Base-by-base conservation (phyloP, 2,329 filamentous ascomycete genomes). In the Lasiodiplodia hormozganensis region DNA sequence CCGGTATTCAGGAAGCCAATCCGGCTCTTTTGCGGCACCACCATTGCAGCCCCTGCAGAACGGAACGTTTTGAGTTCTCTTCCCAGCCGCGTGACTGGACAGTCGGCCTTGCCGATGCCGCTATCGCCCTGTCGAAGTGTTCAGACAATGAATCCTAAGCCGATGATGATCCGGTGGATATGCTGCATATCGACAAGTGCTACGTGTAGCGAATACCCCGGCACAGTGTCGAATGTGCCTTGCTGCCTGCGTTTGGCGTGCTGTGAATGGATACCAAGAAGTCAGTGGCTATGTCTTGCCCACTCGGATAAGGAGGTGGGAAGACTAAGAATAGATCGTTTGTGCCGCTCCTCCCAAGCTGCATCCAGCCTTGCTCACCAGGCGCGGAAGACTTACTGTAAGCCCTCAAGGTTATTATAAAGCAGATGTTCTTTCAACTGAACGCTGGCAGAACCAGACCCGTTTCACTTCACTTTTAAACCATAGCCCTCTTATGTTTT, bases 201-300 rank as follows among this genome's bases (percentile, higher is more conserved):
- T 21, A 31, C 4, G 28, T n/a, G 40, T 64, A 31, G 47, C 60
- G n/a, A 16, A 6, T 52, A 47, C 52, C 47, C 38, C 60, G 21
- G 28, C 11, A 11, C 60, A 64, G 60, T 47, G 23, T 64, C 47
- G 38, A 16, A n/a, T 23, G 18, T 18, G 47, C 28, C 47, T 25
- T 5, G 60, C 11, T 52, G 43, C 60, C 60, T 52, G 31, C 6
- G 10, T 36, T 38, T 21, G 11, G 25, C 23, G 18, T 12, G 16
- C 25, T 23, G 10, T 31, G 21, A 64, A 18, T 64, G 60, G 60
- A n/a, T 52, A 64, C 60, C 43, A 34, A 38, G 47, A 36, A 25
- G 12, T 10, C n/a, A n/a, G 47, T 52, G 60, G 58, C 58, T 62
- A 43, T 36, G 43, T 36, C 28, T 14, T 38, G 11, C 18, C 58